These are phyloP conservation scores for Piper longum DNA, from an alignment of 164 flowering plant species.

Conservation along the genomic window DNA sequence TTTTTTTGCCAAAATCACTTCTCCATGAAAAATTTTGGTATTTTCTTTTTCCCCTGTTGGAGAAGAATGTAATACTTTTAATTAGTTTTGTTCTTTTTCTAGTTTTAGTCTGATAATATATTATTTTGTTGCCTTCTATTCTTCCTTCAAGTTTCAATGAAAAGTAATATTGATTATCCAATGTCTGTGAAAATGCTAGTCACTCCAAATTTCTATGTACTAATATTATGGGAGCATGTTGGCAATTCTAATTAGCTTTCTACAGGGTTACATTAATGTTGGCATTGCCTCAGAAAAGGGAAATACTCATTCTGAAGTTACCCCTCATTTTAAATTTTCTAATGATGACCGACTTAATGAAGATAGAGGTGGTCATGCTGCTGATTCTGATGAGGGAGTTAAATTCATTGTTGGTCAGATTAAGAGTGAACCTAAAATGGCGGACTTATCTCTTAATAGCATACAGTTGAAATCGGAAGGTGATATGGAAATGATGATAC, in stretches of 20 bases:
- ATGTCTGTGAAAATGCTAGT: not conserved
- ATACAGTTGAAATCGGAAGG: conserved; percentile 7
- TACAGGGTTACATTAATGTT: conserved; percentile 89
- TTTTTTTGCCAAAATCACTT: not conserved
- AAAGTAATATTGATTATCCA: not conserved
- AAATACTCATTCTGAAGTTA: conserved; percentile 16
- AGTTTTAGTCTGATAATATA: too few species aligned
- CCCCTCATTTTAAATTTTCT: conserved; percentile 21
- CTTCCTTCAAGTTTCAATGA: not conserved
- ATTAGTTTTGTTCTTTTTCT: too few species aligned
- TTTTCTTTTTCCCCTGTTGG: too few species aligned
- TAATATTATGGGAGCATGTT: not conserved
- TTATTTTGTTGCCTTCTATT: too few species aligned
- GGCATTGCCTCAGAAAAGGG: conserved; percentile 74
- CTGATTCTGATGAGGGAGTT: conserved; percentile 63
- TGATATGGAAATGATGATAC: not conserved
- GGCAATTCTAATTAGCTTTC: conserved; percentile 16
- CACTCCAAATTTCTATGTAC: not conserved
- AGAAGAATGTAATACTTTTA: too few species aligned
- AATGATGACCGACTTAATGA: conserved; percentile 25
- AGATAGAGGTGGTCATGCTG: conserved; percentile 22
- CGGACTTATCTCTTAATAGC: conserved; percentile 9
- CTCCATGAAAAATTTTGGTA: not conserved
- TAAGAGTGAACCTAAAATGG: conserved; percentile 9
- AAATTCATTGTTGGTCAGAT: conserved; percentile 43